Evolutionary conservation across 2,329 filamentous ascomycete genomes (phyloP), one percentile per base, ranked within the genome.

Genomic region (Fusarium lyarnte): DNA sequence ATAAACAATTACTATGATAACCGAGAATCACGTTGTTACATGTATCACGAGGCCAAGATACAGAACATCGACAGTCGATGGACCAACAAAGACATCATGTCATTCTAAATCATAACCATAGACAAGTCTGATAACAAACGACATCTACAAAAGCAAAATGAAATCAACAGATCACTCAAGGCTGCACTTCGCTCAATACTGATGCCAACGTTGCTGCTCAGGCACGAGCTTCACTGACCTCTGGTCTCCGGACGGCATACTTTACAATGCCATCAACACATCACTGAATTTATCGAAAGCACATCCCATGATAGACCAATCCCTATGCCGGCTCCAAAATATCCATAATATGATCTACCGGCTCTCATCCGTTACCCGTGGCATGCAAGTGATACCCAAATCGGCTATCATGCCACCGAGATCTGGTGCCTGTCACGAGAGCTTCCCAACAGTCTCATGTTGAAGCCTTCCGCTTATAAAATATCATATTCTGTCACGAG

Each of bases 391-490:
- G 33, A n/a, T 46, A 39, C 57, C 42, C 23, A 49, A 54, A 43
- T 47, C 41, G 47, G 35, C 23, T 36, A 71, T 57, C 53, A 43
- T 61, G 45, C 42, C 43, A 64, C n/a, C 9, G 46, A 41, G 29
- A 54, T 36, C 27, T 39, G 46, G 39, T 25, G 54, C 53, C 46
- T 63, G 23, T 69, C 52, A 65, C 51, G 51, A 72, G 41, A 54
- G 33, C 38, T 25, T 61, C 41, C 33, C 27, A 45, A 58, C 36
- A 59, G 49, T 41, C 39, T 36, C 29, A 49, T 41, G 35, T 27
- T 27, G n/a, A 63, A 33, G 27, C 17, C n/a, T 45, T 63, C 21
- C 25, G 41, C 21, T 49, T n/a, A 31, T 21, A 16, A 46, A 19
- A 39, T 17, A 33, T 58, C 25, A 17, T 25, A 54, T 43, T 25